Evolutionary conservation across 1,139 yeast genomes (phyloP).

Genomic region (Sugiyamaella sp.): DNA sequence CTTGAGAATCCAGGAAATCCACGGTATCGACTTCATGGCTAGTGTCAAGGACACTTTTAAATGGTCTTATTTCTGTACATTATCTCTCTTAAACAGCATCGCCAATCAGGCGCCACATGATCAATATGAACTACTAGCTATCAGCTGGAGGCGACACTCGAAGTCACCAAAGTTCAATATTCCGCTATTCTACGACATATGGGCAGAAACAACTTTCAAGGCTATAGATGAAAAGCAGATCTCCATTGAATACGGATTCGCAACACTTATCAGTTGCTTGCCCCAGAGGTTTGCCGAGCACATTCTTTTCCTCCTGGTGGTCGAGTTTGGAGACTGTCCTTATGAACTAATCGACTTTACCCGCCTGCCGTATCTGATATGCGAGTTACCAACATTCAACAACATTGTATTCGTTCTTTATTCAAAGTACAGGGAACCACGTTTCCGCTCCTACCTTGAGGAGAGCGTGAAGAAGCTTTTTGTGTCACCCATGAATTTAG

Average conservation of each 20-base stretch:
- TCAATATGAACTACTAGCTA: constrained; percentile 10
- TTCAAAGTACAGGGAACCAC: neutral
- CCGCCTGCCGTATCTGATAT: neutral
- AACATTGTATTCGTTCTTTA: neutral
- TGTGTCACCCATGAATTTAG: neutral
- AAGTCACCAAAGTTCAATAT: constrained; percentile 3
- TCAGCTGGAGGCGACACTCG: constrained; percentile 9
- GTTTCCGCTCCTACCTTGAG: neutral
- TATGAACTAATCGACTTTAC: neutral
- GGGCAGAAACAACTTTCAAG: constrained; percentile 1
- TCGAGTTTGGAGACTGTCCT: neutral
- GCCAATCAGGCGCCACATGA: constrained; percentile 2
- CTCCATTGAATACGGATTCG: constrained; percentile 8
- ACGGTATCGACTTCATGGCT: neutral
- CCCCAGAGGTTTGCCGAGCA: constrained; percentile 11
- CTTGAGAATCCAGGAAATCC: constrained; percentile 1
- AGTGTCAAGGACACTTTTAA: neutral
- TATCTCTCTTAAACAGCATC: neutral
- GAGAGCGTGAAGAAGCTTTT: neutral
- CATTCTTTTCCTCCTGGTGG: neutral
- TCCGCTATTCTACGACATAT: constrained; percentile 1
- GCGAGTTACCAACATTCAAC: neutral
- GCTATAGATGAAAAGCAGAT: constrained; percentile 11
- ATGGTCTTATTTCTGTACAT: neutral
- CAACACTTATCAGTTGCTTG: constrained; percentile 9